Evolutionary conservation across 768 basidiomycete species (phyloP).

Genomic region (Glaciozyma martinii): DNA sequence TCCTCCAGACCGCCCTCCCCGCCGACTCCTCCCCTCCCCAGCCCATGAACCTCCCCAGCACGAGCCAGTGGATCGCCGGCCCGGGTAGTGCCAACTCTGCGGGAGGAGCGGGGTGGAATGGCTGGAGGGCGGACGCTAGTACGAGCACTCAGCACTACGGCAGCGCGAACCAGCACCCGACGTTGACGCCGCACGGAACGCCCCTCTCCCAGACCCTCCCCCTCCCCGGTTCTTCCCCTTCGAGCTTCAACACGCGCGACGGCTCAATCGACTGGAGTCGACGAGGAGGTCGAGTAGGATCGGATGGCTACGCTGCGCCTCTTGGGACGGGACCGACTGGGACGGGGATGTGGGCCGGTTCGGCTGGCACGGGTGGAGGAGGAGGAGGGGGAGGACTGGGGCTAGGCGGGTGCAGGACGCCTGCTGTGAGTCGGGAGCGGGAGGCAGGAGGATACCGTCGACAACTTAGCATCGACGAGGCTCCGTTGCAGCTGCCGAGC

Average conservation of each 20-base stretch:
- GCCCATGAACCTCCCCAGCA: neutral
- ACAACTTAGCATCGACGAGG: neutral
- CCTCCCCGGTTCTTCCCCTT: neutral
- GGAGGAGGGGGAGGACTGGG: neutral
- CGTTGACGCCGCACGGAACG: neutral
- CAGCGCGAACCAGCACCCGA: neutral
- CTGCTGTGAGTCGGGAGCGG: neutral
- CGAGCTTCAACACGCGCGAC: neutral
- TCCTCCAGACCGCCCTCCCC: constrained; percentile 10
- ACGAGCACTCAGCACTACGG: neutral
- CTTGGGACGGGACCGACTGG: neutral
- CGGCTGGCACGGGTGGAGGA: neutral
- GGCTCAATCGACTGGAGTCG: no score
- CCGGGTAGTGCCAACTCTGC: neutral
- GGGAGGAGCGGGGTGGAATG: neutral
- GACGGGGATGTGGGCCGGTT: neutral
- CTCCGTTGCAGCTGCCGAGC: neutral
- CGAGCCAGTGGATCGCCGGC: neutral
- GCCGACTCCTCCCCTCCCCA: neutral
- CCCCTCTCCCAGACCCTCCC: neutral
- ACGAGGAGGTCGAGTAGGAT: neutral
- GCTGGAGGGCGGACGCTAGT: neutral
- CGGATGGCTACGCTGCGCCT: neutral
- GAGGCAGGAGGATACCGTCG: neutral
- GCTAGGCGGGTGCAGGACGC: neutral